Evolutionary conservation across 2,329 filamentous ascomycete species (phyloP), one percentile per base, ranked within the genome.

Genomic region (Trichoderma asperellum): DNA sequence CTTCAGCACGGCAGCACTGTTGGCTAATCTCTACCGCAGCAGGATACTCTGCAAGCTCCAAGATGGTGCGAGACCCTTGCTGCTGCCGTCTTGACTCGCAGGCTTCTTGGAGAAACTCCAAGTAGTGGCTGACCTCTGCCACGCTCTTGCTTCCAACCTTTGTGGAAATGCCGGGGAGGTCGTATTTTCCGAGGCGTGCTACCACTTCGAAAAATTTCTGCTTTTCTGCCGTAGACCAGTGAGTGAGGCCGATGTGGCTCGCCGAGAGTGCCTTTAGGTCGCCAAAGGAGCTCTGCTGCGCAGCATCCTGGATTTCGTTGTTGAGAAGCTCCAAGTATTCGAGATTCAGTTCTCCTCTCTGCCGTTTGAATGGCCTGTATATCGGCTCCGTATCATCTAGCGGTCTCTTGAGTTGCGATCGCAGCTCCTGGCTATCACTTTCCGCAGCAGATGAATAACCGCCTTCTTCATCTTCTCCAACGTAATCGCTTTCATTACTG

Each of bases 221-320:
- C 76, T 97, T 97, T 75, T 97, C 94, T 1, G 81, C 74, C 0
- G 85, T 71, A 0, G 87, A 89, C 95, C 95, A 98, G 12, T 80
- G 73, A 0, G 89, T 88, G 32, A 88, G 83, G 27, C 93, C 94
- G 62, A 94, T 81, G 74, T 93, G 91, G 85, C 43, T 81, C 62
- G 59, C 77, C 70, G 80, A 74, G 68, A 84, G 75, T 18, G 79
- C 70, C 2, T 75, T 74, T 16, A 75, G 74, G 64, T 78, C 70
- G 34, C 73, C 73, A 12, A 80, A 71, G 16, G 79, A 76, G 69
- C 79, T 76, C 21, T 78, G 78, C 14, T 78, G 75, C 0, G 82
- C 81, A 14, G 83, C 84, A 72, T 89, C 85, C n/a, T 83, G 77
- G 65, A 91, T 88, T 34, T 88, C 85, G 27, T 81, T 78, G 72